phyloP scores from a whole-genome alignment of 2,329 filamentous ascomycete species.

The Fusarium chlamydosporum region DNA sequence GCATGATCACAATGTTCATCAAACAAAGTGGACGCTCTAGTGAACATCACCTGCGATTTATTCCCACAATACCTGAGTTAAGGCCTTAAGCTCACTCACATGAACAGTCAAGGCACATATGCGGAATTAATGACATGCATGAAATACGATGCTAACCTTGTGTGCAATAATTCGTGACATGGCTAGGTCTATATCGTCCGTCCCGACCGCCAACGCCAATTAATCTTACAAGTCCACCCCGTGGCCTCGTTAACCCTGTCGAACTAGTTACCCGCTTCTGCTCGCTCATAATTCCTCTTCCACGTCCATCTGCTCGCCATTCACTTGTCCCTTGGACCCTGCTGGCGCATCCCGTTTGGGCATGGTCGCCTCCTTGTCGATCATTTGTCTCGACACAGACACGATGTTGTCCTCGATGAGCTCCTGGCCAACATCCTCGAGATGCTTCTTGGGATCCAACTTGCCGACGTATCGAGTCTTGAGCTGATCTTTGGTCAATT shows the following conservation, averaged over 20 bases:
- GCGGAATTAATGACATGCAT: conserved; percentile 45
- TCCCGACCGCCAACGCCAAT: conserved; percentile 53
- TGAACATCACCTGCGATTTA: conserved; percentile 13
- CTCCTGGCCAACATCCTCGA: conserved; percentile 95
- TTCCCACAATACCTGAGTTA: background rate
- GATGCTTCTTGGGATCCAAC: conserved; percentile 98
- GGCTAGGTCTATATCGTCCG: conserved; percentile 49
- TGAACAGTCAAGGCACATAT: conserved; percentile 10
- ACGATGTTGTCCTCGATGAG: conserved; percentile 99
- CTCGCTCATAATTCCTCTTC: conserved; percentile 68
- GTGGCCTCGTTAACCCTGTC: conserved; percentile 40
- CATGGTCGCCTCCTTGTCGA: conserved; percentile 97
- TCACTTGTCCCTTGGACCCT: conserved; percentile 63
- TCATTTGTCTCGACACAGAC: conserved; percentile 98
- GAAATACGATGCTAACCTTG: conserved; percentile 44
- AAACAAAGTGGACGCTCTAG: background rate
- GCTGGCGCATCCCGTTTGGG: conserved; percentile 74
- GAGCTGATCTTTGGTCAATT: conserved; percentile 95
- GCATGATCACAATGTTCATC: conserved; percentile 20
- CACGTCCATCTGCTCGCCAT: conserved; percentile 76
- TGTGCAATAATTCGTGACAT: conserved; percentile 47
- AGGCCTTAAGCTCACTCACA: background rate
- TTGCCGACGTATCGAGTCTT: conserved; percentile 99
- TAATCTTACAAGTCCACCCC: conserved; percentile 53
- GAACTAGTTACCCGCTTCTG: conserved; percentile 23